Conservation (phyloP, 768 basidiomycete genomes). For the Rossbeevera mucosa region DNA sequence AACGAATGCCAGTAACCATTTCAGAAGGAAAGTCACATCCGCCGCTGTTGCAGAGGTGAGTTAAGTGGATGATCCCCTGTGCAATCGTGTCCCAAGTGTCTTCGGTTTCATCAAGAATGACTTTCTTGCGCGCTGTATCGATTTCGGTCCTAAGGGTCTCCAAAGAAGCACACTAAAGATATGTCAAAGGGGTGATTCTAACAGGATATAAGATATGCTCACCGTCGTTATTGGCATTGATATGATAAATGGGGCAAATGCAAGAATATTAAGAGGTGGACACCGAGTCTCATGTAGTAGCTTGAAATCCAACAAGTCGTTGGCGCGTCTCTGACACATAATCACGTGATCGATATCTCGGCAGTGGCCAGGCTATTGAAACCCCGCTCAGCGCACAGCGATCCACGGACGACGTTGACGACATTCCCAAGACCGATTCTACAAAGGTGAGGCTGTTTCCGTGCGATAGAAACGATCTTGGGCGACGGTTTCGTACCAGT, state of each 20-base stretch:
- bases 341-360: constrained; percentile 24
- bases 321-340: constrained; percentile 18
- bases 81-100: constrained; percentile 75
- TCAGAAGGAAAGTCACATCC: constrained; percentile 49
- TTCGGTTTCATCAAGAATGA: constrained; percentile 60
- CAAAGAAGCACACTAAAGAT: constrained; percentile 30
- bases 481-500: not conserved
- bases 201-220: not conserved
- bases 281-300: constrained; percentile 16
- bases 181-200: not conserved
- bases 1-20: constrained; percentile 47
- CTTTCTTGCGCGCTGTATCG: constrained; percentile 38
- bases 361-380: constrained; percentile 20
- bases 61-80: constrained; percentile 44
- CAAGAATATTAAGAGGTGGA: not conserved
- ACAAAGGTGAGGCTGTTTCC: constrained; percentile 26
- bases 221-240: constrained; percentile 32
- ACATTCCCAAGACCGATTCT: constrained; percentile 15
- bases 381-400: constrained; percentile 15
- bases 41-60: constrained; percentile 46
- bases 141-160: constrained; percentile 36
- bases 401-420: constrained; percentile 12
- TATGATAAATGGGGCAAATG: not conserved
- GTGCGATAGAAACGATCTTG: not conserved
- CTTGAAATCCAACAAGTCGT: constrained; percentile 9